A percentile compares a stretch with the other conserved stretches of the same genome.
These are phyloP conservation scores for Solanum chacoense DNA, from an alignment of 305 asterid genomes.

Conservation along the genomic window DNA sequence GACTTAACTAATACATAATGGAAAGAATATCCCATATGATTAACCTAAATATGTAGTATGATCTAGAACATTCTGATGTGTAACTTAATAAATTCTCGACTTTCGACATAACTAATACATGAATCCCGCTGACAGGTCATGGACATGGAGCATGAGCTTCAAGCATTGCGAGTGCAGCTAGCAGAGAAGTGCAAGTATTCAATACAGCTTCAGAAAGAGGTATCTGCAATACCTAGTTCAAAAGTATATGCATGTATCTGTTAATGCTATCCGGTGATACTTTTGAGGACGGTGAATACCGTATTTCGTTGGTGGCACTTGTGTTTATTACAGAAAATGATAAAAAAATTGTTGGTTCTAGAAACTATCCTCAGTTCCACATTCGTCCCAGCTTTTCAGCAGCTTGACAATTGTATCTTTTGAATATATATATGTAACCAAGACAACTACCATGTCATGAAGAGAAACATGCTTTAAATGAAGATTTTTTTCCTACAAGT, in stretches of 20 bases:
- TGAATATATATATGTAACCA: background rate
- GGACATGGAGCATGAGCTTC: constrained; percentile 99
- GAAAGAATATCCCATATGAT: background rate
- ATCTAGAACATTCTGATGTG: background rate
- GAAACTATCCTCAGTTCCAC: background rate
- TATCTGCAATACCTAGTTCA: constrained; percentile 12
- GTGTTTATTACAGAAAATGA: background rate
- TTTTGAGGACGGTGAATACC: background rate
- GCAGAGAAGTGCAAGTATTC: constrained; percentile 74
- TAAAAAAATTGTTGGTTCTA: background rate
- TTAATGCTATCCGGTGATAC: background rate
- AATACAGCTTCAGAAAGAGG: constrained; percentile 82
- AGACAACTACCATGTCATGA: background rate
- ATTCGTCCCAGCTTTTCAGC: background rate
- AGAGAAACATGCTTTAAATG: background rate
- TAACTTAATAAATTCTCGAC: background rate
- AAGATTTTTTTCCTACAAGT: background rate
- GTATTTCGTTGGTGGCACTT: background rate
- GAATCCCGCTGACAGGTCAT: constrained; percentile 40
- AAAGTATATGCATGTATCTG: background rate
- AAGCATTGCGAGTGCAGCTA: constrained; percentile 77
- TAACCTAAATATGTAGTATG: background rate
- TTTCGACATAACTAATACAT: background rate
- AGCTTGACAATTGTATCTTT: background rate
- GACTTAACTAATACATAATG: background rate